Base-by-base conservation (phyloP, 805 yeast genomes). In the Dipodascus albidus region DNA sequence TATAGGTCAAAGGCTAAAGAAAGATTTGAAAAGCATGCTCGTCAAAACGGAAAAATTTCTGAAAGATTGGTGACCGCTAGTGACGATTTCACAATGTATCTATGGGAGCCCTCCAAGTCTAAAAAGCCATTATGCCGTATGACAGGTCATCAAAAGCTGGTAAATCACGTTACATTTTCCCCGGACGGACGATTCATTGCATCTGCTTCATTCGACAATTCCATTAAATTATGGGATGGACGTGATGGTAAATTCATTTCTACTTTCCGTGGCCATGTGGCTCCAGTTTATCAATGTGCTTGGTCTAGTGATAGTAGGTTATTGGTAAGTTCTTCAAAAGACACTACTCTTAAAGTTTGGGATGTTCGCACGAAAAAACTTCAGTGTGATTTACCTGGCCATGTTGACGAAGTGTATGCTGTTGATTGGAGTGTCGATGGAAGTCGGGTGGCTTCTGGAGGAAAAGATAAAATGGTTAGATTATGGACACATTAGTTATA, bases 391-490 rank as follows among this genome's bases (percentile, higher is more conserved):
- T 76, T 93, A 55, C 99, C 99, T 0, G 99, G 99, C 1, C 99
- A 93, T 65, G 73, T 82, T 15, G 99, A 93, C 64, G 99, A 93
- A 70, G 96, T 93, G 0, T 93, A 80, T 66, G 95, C 97, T 0
- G 96, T 93, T 2, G 99, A 93, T 63, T 93, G 99, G 99, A 87
- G 96, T 72, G 81, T 85, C 53, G 99, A 93, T 66, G 99, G 99
- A 49, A 79, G 79, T 59, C 76, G 83, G 59, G 98, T 93, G 11
- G 95, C 91, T n/a, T 87, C 96, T 66, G 99, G 98, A 20, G 98
- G 99, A 52, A 90, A 89, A 65, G 99, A 93, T 67, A 93, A 90
- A 68, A 85, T 85, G 76, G 89, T 93, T 22, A 77, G 97, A 63
- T 72, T 93, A 55, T 93, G 99, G 99, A 80, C 93, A n/a, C 72